Percentiles rank a stretch among this genome's conserved stretches.
These are phyloP conservation scores for Oenanthe sinensis DNA, from an alignment of 129 eudicot species.

Conservation along the genomic window DNA sequence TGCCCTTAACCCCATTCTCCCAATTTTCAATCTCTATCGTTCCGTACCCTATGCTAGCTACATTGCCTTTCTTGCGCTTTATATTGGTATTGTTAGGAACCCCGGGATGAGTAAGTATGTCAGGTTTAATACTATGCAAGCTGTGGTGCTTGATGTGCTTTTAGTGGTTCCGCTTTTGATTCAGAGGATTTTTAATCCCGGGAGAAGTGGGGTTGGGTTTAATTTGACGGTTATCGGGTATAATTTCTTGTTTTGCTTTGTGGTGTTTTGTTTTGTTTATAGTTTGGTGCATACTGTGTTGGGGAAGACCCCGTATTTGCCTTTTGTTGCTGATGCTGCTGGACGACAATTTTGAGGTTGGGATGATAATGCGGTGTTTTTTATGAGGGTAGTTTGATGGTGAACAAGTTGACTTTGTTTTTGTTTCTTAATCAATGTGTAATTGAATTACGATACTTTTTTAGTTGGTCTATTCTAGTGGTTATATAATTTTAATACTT, in stretches of 20 bases:
- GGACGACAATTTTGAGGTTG: conserved; percentile 48
- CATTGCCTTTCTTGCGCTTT: conserved; percentile 54
- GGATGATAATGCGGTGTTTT: background rate
- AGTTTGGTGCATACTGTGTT: conserved; percentile 43
- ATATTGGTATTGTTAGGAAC: conserved; percentile 67
- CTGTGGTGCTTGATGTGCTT: conserved; percentile 72
- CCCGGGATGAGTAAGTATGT: conserved; percentile 47
- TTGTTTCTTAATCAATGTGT: background rate
- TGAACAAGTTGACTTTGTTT: background rate
- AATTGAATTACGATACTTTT: background rate
- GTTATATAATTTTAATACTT: background rate
- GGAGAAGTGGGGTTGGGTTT: conserved; percentile 54
- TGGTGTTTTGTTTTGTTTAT: conserved; percentile 52
- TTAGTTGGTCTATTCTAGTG: background rate
- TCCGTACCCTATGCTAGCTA: conserved; percentile 74
- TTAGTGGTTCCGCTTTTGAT: conserved; percentile 59
- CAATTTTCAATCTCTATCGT: conserved; percentile 56
- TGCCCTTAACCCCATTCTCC: conserved; percentile 55
- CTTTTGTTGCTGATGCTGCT: conserved; percentile 91
- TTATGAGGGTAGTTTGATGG: background rate
- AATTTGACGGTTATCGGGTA: conserved; percentile 47
- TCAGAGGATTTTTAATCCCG: conserved; percentile 55
- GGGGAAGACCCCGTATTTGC: conserved; percentile 76
- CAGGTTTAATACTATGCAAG: conserved; percentile 90
- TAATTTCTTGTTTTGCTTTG: conserved; percentile 43